Conservation (phyloP, 139 green algal genomes). For the Chlamydomonas sp. region DNA sequence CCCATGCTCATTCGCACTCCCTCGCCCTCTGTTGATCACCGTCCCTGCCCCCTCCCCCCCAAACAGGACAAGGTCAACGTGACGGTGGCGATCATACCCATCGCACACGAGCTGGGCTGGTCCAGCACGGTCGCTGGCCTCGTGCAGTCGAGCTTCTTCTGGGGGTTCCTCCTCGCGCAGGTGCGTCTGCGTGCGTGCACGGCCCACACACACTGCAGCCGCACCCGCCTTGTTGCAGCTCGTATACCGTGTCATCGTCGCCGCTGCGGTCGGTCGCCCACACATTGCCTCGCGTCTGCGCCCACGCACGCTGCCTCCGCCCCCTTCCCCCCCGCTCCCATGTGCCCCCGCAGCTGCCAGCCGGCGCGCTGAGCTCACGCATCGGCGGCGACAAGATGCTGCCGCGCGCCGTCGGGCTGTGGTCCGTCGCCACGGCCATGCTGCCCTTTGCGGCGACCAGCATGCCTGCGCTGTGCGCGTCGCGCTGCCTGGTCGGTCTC, state of each 20-base stretch:
- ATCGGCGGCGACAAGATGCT: conserved; percentile 67
- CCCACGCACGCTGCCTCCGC: not conserved
- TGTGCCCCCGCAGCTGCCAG: conserved; percentile 78
- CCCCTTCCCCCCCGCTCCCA: conserved; percentile 31
- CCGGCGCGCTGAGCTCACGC: conserved; percentile 63
- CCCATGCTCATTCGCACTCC: not conserved
- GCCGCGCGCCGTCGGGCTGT: conserved; percentile 72
- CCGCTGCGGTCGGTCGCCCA: not conserved
- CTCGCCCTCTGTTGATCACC: not conserved
- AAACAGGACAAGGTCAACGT: conserved; percentile 85
- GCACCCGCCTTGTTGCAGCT: no score
- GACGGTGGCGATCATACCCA: conserved; percentile 55
- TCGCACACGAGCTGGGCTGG: conserved; percentile 59
- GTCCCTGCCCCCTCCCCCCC: not conserved
- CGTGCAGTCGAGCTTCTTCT: conserved; percentile 40
- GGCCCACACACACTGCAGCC: no score
- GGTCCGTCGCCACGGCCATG: conserved; percentile 62
- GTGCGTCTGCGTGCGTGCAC: not conserved
- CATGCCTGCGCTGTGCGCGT: conserved; percentile 33
- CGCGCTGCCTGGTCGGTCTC: conserved; percentile 65
- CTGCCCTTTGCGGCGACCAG: conserved; percentile 60
- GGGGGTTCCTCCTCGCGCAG: not conserved
- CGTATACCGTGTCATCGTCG: not conserved
- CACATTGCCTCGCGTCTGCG: not conserved
- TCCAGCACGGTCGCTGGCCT: conserved; percentile 66